Evolutionary conservation across 1,284 basidiomycete genomes (phyloP), one percentile per base, ranked within the genome.

Genomic region (Stygiomarasmius scandens): DNA sequence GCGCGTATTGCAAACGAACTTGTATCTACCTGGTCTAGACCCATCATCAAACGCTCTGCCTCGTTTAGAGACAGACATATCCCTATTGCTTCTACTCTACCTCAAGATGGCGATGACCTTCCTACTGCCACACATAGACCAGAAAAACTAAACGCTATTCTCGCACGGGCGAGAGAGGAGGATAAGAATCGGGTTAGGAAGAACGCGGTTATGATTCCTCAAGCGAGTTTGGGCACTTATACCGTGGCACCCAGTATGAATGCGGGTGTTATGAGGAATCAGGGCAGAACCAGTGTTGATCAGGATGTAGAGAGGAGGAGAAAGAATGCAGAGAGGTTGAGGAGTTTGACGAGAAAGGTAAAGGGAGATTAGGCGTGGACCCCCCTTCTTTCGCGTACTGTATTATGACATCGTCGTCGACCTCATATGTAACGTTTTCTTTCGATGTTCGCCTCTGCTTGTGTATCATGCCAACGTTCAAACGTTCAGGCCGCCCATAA

Each of bases 31-130:
- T 97, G 94, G 95, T 93, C 93, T 23, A 83, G 95, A n/a, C 95
- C 95, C 0, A 96, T 97, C 74, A 90, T 97, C 75, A 94, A 95
- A 69, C 88, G 93, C 44, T 90, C 89, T 12, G 90, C 93, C 2
- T 90, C 90, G 27, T 94, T 91, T 73, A 81, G 93, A 34, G 91
- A 93, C 69, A 80, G 87, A 16, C 76, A 86, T 43, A 79, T 92
- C 47, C 89, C 86, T 14, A 76, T 78, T 1, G 83, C 81, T 2
- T 72, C 34, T 16, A 32, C 29, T 20, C 20, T 45, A 27, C 41
- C 9, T 16, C 8, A 54, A 34, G 32, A 50, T 2, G 58, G 54
- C 25, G 54, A 59, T 70, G 51, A 58, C 3, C 61, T 63, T 22
- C 8, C 10, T 22, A 2, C 71, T 73, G 38, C 76, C 75, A 12